Conservation (phyloP, 75 land plant species). For the Picea glauca region DNA sequence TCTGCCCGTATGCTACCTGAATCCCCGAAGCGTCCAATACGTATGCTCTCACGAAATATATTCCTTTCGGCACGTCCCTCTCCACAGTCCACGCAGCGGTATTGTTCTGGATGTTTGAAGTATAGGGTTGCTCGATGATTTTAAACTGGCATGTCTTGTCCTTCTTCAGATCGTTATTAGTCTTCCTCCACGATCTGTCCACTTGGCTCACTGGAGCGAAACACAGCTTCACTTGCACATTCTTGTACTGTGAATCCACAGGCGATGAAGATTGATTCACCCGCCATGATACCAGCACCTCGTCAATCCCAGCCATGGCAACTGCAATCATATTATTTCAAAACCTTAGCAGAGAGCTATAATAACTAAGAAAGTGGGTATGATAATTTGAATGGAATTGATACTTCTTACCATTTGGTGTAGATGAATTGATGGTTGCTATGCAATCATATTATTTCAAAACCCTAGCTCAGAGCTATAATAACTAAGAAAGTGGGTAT, state of each 20-base stretch:
- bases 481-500: too few species aligned
- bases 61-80: slow-evolving; percentile 55
- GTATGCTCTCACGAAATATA: slow-evolving; percentile 76
- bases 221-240: slow-evolving; percentile 51
- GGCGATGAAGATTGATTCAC: slow-evolving; percentile 18
- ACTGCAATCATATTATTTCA: slow-evolving; percentile 26
- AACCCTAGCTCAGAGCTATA: too few species aligned
- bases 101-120: slow-evolving; percentile 17
- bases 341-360: too few species aligned
- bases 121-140: slow-evolving; percentile 10
- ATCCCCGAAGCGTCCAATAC: slow-evolving; percentile 32
- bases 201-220: slow-evolving; percentile 75
- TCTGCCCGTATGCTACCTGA: slow-evolving; percentile 70
- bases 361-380: too few species aligned
- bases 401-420: too few species aligned
- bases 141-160: slow-evolving; percentile 47
- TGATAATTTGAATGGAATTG: too few species aligned
- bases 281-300: slow-evolving; percentile 51
- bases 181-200: slow-evolving; percentile 64
- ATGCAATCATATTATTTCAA: slow-evolving; percentile 16
- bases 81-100: slow-evolving; percentile 27
- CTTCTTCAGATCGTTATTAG: slow-evolving; percentile 28
- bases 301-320: slow-evolving; percentile 55
- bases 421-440: too few species aligned
- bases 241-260: slow-evolving; percentile 16